A percentile compares a stretch with the other conserved stretches of the same genome.
Conservation (phyloP, 257 asterid species). For the Ophiorrhiza pumila region DNA sequence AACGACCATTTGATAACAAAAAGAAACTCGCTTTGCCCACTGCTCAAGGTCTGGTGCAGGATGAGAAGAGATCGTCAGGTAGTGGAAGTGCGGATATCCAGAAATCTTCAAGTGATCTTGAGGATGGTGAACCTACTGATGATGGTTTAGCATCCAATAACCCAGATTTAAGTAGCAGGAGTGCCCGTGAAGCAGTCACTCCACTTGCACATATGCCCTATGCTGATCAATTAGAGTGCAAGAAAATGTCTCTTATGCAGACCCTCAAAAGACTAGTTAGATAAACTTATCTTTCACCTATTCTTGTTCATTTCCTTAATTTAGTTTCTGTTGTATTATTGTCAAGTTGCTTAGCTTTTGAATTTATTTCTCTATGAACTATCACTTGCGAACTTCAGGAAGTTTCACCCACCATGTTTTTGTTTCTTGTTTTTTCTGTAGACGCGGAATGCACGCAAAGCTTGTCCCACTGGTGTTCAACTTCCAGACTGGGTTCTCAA, state of each 20-base stretch:
- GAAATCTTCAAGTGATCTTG: conserved; percentile 27
- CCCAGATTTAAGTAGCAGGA: conserved; percentile 50
- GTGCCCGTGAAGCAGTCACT: conserved; percentile 82
- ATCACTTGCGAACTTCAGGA: neutral
- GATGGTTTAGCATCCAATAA: conserved; percentile 32
- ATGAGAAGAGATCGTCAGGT: conserved; percentile 28
- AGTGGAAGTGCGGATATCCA: conserved; percentile 20
- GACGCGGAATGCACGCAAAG: conserved; percentile 95
- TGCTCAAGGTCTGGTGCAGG: conserved; percentile 14
- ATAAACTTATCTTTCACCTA: conserved; percentile 6
- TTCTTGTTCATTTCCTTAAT: neutral
- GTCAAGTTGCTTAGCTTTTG: neutral
- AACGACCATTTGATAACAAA: conserved; percentile 66
- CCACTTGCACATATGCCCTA: conserved; percentile 96
- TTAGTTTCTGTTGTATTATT: neutral
- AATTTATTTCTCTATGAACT: neutral
- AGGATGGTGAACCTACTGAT: conserved; percentile 33
- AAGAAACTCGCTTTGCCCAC: conserved; percentile 31
- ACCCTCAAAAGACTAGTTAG: conserved; percentile 77
- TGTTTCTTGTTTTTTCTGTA: conserved; percentile 27
- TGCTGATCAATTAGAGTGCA: conserved; percentile 79
- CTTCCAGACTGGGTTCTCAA: conserved; percentile 91
- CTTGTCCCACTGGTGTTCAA: conserved; percentile 73
- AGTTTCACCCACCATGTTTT: neutral
- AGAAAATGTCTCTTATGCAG: conserved; percentile 63